Conservation (phyloP, 2,329 filamentous ascomycete species). For the Paecilomyces variotii region DNA sequence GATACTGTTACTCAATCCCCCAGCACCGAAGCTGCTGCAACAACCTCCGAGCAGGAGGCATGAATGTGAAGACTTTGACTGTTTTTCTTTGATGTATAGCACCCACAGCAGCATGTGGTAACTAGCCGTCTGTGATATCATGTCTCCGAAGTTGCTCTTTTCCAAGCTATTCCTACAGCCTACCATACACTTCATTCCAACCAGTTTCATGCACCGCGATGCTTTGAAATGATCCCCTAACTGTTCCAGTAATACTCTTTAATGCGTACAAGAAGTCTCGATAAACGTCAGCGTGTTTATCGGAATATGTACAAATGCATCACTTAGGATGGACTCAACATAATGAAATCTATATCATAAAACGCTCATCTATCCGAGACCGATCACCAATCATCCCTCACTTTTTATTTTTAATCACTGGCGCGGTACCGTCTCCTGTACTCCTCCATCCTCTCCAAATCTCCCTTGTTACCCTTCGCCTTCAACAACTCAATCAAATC, state of each 20-base stretch:
- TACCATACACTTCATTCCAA: background rate
- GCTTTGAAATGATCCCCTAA: background rate
- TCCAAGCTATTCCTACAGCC: background rate
- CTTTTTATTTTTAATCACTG: slow-evolving; percentile 13
- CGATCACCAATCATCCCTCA: background rate
- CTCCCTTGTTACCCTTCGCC: slow-evolving; percentile 49
- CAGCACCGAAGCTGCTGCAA: slow-evolving; percentile 4
- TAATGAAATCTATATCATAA: background rate
- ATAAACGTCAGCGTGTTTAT: background rate
- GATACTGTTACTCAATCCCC: slow-evolving; percentile 10
- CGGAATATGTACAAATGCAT: background rate
- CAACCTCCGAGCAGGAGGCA: slow-evolving; percentile 10
- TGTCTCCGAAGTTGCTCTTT: background rate
- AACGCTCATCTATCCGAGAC: background rate
- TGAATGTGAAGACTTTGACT: slow-evolving; percentile 1
- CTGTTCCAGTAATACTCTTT: background rate
- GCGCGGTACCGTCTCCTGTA: slow-evolving; percentile 47
- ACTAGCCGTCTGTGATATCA: background rate
- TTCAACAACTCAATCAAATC: slow-evolving; percentile 65
- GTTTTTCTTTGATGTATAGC: background rate
- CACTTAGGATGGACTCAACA: background rate
- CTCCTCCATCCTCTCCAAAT: slow-evolving; percentile 58
- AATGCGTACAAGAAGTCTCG: background rate
- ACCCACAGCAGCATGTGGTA: background rate
- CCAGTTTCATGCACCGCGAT: background rate